phyloP scores from a whole-genome alignment of 805 yeast species.

The Teunomyces barrocoloradensis region DNA sequence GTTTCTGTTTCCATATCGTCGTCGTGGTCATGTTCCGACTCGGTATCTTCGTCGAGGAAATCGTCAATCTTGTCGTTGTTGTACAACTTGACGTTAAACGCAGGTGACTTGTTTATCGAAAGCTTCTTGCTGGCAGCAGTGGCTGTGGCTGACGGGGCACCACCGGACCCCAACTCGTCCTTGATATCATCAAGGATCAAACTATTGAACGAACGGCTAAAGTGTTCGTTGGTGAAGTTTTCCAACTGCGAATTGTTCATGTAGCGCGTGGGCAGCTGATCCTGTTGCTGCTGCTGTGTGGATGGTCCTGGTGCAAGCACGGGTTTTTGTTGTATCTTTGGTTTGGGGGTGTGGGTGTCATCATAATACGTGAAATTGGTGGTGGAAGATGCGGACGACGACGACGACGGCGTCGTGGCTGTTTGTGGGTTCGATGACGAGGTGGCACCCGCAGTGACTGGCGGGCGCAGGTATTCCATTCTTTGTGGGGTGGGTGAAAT shows the following conservation, averaged over 20 bases:
- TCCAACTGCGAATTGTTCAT: slow-evolving; percentile 18
- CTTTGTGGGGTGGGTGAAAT: background rate
- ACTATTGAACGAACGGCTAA: slow-evolving; percentile 42
- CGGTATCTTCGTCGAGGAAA: slow-evolving; percentile 16
- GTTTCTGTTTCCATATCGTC: slow-evolving; percentile 5
- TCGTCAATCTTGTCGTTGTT: slow-evolving; percentile 23
- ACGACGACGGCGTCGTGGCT: background rate
- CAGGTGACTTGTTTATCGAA: slow-evolving; percentile 40
- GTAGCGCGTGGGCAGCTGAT: slow-evolving; percentile 7
- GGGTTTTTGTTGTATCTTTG: background rate
- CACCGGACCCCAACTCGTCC: slow-evolving; percentile 13
- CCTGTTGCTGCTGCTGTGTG: background rate
- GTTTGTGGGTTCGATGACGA: slow-evolving; percentile 8
- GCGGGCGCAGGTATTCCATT: slow-evolving; percentile 25
- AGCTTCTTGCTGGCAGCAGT: slow-evolving; percentile 11
- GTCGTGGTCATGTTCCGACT: slow-evolving; percentile 4
- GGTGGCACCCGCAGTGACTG: slow-evolving; percentile 19
- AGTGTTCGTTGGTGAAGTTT: slow-evolving; percentile 37
- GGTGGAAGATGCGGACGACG: background rate
- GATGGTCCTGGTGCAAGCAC: background rate
- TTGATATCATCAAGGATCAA: slow-evolving; percentile 38
- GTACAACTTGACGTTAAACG: slow-evolving; percentile 37
- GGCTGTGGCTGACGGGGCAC: background rate
- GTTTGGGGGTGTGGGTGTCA: slow-evolving; percentile 1
- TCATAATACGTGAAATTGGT: background rate